Evolutionary conservation across 495 filamentous ascomycete species (phyloP).

Genomic region (Aspergillus egyptiacus): DNA sequence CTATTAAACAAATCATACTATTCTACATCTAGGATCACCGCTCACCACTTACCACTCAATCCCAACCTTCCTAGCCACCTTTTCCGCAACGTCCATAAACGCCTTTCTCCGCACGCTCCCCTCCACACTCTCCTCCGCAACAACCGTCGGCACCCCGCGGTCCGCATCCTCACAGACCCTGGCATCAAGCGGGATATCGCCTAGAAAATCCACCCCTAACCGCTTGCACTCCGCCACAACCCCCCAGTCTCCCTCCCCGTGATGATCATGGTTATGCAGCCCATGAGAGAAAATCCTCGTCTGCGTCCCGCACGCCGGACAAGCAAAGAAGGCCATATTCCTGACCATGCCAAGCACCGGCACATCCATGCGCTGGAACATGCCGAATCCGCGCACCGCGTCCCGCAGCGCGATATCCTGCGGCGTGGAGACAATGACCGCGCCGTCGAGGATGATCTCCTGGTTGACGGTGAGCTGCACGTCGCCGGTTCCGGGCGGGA

Average conservation of each 20-base stretch:
- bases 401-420: constrained; percentile 87
- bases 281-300: constrained; percentile 71
- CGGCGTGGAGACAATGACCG: constrained; percentile 88
- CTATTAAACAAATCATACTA: neutral
- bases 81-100: constrained; percentile 64
- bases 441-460: constrained; percentile 78
- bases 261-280: constrained; percentile 20
- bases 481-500: constrained; percentile 93
- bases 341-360: constrained; percentile 87
- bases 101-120: constrained; percentile 61
- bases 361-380: constrained; percentile 79
- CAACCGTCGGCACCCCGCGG: constrained; percentile 82
- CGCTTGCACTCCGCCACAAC: constrained; percentile 55
- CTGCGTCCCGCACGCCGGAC: constrained; percentile 65
- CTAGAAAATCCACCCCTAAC: constrained; percentile 67
- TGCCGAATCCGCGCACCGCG: constrained; percentile 80
- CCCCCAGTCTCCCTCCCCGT: constrained; percentile 40
- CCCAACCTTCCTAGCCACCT: constrained; percentile 50
- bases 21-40: neutral
- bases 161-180: constrained; percentile 86
- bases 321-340: constrained; percentile 88
- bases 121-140: constrained; percentile 74
- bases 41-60: constrained; percentile 20
- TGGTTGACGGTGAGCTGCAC: constrained; percentile 90
- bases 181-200: constrained; percentile 84